These are phyloP conservation scores for Fusarium equiseti DNA, from an alignment of 2,329 filamentous ascomycete genomes.

Conservation along the genomic window DNA sequence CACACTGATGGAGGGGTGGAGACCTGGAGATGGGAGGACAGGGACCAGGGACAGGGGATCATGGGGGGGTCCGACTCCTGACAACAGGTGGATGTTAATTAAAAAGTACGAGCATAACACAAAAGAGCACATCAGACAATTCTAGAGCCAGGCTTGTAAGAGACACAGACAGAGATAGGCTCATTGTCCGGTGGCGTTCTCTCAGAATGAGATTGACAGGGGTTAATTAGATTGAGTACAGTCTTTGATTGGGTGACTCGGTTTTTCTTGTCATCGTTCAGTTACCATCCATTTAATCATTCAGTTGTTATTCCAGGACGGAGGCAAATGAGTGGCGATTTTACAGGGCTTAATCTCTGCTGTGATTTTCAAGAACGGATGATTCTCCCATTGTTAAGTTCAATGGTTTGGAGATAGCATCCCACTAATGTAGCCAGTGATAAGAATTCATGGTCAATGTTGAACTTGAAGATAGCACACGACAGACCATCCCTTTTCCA, in stretches of 20 bases:
- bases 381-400: neutral
- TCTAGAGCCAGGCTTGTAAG: constrained; percentile 12
- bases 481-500: neutral
- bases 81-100: constrained; percentile 22
- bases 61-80: constrained; percentile 11
- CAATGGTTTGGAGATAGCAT: neutral
- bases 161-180: constrained; percentile 32
- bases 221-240: constrained; percentile 6
- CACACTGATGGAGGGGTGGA: constrained; percentile 22
- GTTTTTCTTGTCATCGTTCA: constrained; percentile 10
- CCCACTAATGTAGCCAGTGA: neutral
- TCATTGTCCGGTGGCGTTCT: constrained; percentile 24
- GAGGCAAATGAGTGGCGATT: constrained; percentile 35
- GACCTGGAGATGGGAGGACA: constrained; percentile 15
- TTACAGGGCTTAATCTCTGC: constrained; percentile 13
- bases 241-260: neutral
- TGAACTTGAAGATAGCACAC: neutral
- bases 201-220: constrained; percentile 20
- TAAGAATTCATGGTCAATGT: neutral
- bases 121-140: constrained; percentile 6
- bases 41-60: constrained; percentile 9
- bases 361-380: constrained; percentile 1
- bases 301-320: constrained; percentile 23
- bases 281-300: constrained; percentile 3
- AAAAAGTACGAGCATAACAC: constrained; percentile 20